Base-by-base conservation (phyloP, 1,139 yeast genomes). In the Scheffersomyces titani region DNA sequence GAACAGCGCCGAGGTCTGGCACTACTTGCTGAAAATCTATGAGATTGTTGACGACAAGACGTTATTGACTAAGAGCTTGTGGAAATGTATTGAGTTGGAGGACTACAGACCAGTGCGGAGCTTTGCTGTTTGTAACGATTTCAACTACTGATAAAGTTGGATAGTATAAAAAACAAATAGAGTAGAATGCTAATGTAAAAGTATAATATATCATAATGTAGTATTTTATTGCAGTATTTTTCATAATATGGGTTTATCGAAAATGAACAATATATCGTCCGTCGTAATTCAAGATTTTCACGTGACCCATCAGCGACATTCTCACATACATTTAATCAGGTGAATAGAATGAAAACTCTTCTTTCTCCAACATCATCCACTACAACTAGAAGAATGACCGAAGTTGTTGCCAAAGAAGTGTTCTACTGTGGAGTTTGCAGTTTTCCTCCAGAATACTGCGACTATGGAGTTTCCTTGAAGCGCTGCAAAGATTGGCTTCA, bases 401-500 rank as follows among this genome's bases (percentile, higher is more conserved):
- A 75, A 63, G 67, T 74, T 24, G 63, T 59, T 48, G 84, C 89
- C 18, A 80, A 74, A 63, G 65, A 74, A 36, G 81, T 87, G 19
- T 66, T 82, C 13, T 92, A 93, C 75, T 93, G 98, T 73, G 94
- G 87, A 5, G 83, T 92, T 9, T 93, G 98, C 72, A 75, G 92
- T 0, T 88, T 85, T 68, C 98, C 98, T 18, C 94, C 94, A 2
- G 98, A 92, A 73, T 93, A 88, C 75, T 93, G 99, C 76, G 98
- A 93, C 70, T 93, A 92, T 70, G 96, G 97, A 16, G 90, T 90
- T 52, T 81, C 88, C 48, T 81, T 89, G 72, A 88, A 88, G 68
- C 85, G 92, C 69, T 93, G 99, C 76, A 90, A 89, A 66, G 87
- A 83, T 47, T 92, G 98, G 97, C 81, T 93, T 50, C 77, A 83